These are phyloP conservation scores for Botrytis deweyae DNA, from an alignment of 2,329 filamentous ascomycete species.

Conservation along the genomic window DNA sequence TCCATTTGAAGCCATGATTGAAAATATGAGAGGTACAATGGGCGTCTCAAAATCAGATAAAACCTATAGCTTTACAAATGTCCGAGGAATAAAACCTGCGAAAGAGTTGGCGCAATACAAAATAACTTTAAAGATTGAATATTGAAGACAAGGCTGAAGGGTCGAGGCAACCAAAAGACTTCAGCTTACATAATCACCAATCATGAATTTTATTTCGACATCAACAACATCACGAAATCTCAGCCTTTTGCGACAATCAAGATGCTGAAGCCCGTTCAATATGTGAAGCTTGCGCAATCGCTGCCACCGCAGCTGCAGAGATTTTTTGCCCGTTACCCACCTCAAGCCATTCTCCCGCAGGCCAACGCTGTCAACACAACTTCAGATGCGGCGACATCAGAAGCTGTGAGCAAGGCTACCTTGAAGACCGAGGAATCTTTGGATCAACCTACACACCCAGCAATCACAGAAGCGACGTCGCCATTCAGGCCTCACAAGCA, in stretches of 20 bases:
- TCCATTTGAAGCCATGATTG: slow-evolving; percentile 27
- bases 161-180: slow-evolving; percentile 14
- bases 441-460: slow-evolving; percentile 44
- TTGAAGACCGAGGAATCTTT: slow-evolving; percentile 35
- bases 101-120: slow-evolving; percentile 13
- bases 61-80: neutral
- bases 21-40: neutral
- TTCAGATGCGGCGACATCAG: slow-evolving; percentile 44
- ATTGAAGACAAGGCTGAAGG: slow-evolving; percentile 19
- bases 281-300: slow-evolving; percentile 60
- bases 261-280: slow-evolving; percentile 30
- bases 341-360: slow-evolving; percentile 56
- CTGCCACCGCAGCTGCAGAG: slow-evolving; percentile 76
- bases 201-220: slow-evolving; percentile 17
- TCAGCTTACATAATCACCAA: slow-evolving; percentile 18
- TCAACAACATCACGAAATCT: slow-evolving; percentile 21
- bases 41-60: neutral
- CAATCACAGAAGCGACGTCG: slow-evolving; percentile 41
- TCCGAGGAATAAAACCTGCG: neutral
- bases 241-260: slow-evolving; percentile 23
- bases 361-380: slow-evolving; percentile 38
- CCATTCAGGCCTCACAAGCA: slow-evolving; percentile 83
- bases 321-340: slow-evolving; percentile 90
- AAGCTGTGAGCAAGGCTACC: slow-evolving; percentile 38
- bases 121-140: slow-evolving; percentile 2